Base-by-base conservation (phyloP, 2,329 filamentous ascomycete genomes). In the Blastomyces parvus region DNA sequence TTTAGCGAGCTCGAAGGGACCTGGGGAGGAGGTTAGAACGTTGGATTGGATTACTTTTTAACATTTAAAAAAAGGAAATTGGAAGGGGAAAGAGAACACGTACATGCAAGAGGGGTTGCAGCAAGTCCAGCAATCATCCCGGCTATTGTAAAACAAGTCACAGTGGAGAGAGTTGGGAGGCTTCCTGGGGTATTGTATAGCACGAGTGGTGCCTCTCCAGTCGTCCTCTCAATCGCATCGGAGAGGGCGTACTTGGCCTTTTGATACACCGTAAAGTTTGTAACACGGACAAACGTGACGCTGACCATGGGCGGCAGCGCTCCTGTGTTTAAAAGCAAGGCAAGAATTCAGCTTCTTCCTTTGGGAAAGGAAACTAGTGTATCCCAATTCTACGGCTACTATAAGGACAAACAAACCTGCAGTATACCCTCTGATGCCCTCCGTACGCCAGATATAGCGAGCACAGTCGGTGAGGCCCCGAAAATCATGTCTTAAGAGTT, bases 1-100 rank as follows among this genome's bases (percentile, higher is more conserved):
- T 67, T 80, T 80, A 59, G 78, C 75, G 42, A 80, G 69, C 70
- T 80, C 78, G 61, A 80, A 78, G 0, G 78, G 78, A 64, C 78
- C 78, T 79, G 60, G 3, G 33, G 22, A 25, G 36, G 38, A 22
- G 40, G 4, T 44, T 17, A 36, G 3, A 61, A 62, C 48, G 53
- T 59, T 22, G 42, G 36, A n/a, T 42, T 60, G 6, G 22, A 52
- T 25, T 48, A n/a, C 44, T 22, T n/a, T 50, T 11, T 50, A 27
- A 19, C 5, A 5, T 17, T 4, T n/a, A n/a, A 50, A 50, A 22
- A 22, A 27, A 27, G 4, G 7, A 3, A 3, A 11, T 25, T 38
- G 52, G 8, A 25, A 53, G 25, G 11, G 40, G 55, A 61, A 56
- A 65, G 63, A 6, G 22, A 40, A 3, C 19, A 66, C 77, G 67